A percentile compares a stretch with the other conserved stretches of the same genome.
Evolutionary conservation across 176 grass and related monocot genomes (phyloP).

Genomic region (Ananas comosus): DNA sequence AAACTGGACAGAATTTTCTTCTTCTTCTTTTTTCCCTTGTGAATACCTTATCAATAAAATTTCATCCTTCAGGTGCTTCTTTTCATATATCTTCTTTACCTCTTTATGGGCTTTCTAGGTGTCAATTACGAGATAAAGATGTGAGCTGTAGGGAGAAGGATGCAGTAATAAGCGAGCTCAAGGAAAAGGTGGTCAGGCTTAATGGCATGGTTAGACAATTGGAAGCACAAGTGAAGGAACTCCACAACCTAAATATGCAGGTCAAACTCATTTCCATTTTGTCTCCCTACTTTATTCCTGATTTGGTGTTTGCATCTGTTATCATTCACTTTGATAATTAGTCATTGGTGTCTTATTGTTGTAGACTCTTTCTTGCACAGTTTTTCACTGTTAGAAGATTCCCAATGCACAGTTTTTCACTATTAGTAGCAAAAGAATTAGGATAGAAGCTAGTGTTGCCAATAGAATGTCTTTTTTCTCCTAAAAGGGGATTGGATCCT

Average conservation of each 20-base stretch:
- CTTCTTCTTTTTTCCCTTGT: neutral
- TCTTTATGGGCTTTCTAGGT: slow-evolving; percentile 35
- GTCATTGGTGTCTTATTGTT: too few species aligned
- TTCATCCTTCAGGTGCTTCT: too few species aligned
- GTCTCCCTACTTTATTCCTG: neutral
- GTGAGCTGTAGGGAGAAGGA: slow-evolving; percentile 57
- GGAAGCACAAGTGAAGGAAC: slow-evolving; percentile 51
- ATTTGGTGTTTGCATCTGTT: neutral
- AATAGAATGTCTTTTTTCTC: too few species aligned
- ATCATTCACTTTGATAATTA: neutral
- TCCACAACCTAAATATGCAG: slow-evolving; percentile 52
- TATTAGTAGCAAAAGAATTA: too few species aligned
- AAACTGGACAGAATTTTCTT: neutral
- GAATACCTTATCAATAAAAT: neutral
- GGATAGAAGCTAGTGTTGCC: too few species aligned
- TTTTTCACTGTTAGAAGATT: too few species aligned
- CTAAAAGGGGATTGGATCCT: too few species aligned
- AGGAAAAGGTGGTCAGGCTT: slow-evolving; percentile 76
- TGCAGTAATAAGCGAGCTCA: slow-evolving; percentile 47
- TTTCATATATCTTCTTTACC: neutral
- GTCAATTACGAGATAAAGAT: slow-evolving; percentile 59
- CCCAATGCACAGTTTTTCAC: too few species aligned
- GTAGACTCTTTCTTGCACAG: too few species aligned
- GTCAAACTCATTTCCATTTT: neutral
- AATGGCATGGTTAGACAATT: slow-evolving; percentile 49